phyloP scores from a whole-genome alignment of 2,329 filamentous ascomycete species.

The Neofusicoccum parvum region DNA sequence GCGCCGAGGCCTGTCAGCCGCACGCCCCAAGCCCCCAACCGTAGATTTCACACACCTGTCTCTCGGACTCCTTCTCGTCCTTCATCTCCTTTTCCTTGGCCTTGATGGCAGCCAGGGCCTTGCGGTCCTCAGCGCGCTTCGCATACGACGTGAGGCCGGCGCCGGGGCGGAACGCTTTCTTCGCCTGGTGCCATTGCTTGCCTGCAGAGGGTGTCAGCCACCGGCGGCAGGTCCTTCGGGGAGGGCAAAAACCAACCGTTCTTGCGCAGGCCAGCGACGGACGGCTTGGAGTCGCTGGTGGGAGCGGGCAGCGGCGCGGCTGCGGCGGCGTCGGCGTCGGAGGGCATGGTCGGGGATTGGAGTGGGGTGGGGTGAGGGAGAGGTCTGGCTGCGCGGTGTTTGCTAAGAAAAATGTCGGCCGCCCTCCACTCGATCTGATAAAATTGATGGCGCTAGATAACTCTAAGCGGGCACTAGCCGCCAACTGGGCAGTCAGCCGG shows the following conservation, averaged over 20 bases:
- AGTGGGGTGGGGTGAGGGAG: conserved; percentile 13
- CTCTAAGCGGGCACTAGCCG: conserved; percentile 16
- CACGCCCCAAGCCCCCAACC: too few species aligned
- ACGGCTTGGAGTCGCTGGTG: conserved; percentile 37
- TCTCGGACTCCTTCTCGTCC: conserved; percentile 88
- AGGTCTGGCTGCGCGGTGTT: background rate
- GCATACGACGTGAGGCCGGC: conserved; percentile 78
- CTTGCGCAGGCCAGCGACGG: conserved; percentile 68
- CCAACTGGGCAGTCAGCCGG: background rate
- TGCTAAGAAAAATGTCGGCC: conserved; percentile 20
- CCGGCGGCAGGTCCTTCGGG: background rate
- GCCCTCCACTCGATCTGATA: conserved; percentile 17
- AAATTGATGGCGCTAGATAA: conserved; percentile 22
- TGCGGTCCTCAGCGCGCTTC: conserved; percentile 71
- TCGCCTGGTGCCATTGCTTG: conserved; percentile 89
- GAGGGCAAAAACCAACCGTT: conserved; percentile 64
- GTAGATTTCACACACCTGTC: conserved; percentile 64
- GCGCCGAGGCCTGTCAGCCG: conserved; percentile 20
- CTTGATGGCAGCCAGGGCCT: conserved; percentile 75
- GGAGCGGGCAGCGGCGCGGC: conserved; percentile 33
- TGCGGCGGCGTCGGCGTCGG: conserved; percentile 3
- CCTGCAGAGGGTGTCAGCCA: conserved; percentile 55
- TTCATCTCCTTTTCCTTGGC: conserved; percentile 95
- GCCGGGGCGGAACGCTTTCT: conserved; percentile 81
- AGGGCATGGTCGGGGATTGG: conserved; percentile 13